Evolutionary conservation across 257 asterid species (phyloP).

Genomic region (Vinca minor): DNA sequence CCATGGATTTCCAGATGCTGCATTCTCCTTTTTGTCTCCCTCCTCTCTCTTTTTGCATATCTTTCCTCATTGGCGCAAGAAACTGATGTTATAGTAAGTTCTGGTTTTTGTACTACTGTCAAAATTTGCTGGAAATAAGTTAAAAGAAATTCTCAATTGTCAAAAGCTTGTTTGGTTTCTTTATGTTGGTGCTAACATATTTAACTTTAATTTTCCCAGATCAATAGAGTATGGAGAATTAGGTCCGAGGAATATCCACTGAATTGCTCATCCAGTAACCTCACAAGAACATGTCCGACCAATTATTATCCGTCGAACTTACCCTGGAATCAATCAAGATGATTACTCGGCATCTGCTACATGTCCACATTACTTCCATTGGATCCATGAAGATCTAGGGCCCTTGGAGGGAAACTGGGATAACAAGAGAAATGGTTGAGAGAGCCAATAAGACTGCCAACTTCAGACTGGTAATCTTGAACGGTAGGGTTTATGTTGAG

Average conservation of each 20-base stretch:
- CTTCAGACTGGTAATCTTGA: conserved; percentile 29
- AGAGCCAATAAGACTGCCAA: conserved; percentile 26
- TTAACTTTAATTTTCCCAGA: not conserved
- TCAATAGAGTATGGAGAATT: not conserved
- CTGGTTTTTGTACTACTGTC: not conserved
- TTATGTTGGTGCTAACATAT: not conserved
- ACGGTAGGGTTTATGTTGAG: conserved; percentile 33
- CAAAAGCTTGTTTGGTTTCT: not conserved
- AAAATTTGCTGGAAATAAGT: not conserved
- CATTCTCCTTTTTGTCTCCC: not conserved
- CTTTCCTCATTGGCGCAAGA: conserved; percentile 1
- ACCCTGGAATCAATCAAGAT: conserved; percentile 2
- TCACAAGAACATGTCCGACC: conserved; percentile 23
- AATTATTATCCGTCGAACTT: conserved; percentile 30
- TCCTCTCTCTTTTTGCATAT: not conserved
- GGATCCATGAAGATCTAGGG: conserved; percentile 35
- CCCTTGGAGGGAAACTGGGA: conserved; percentile 43
- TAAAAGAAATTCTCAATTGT: not conserved
- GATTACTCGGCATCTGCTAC: not conserved
- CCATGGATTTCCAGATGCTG: not conserved
- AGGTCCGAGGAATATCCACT: conserved; percentile 13
- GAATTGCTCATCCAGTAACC: conserved; percentile 25
- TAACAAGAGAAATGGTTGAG: conserved; percentile 28
- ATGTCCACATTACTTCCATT: conserved; percentile 38
- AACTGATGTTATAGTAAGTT: not conserved